Conservation (phyloP, 306 rosid species). For the Luffa acutangula region DNA sequence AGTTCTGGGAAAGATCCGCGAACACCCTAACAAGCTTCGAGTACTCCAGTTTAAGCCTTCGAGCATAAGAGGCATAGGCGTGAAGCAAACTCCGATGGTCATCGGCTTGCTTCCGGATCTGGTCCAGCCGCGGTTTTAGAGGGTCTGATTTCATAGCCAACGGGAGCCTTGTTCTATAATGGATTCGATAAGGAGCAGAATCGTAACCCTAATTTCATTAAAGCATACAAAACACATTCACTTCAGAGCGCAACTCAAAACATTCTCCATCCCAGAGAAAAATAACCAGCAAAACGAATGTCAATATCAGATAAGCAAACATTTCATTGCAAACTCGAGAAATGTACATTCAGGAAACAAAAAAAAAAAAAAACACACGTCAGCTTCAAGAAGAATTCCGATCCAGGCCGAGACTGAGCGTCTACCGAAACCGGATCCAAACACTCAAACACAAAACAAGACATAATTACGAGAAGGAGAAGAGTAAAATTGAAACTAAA, state of each 20-base stretch:
- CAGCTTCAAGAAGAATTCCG: background rate
- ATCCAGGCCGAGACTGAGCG: background rate
- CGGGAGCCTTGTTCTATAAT: conserved; percentile 48
- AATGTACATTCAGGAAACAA: background rate
- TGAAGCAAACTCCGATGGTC: conserved; percentile 71
- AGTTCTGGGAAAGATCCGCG: conserved; percentile 64
- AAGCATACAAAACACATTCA: background rate
- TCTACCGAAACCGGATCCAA: conserved; percentile 8
- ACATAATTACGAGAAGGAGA: background rate
- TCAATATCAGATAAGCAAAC: background rate
- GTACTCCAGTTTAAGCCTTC: conserved; percentile 88
- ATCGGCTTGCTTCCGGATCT: conserved; percentile 90
- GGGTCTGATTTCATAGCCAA: conserved; percentile 79
- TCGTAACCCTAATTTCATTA: conserved; percentile 36
- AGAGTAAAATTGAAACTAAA: background rate
- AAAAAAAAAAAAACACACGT: background rate
- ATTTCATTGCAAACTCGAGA: background rate
- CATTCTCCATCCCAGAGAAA: background rate
- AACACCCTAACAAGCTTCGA: conserved; percentile 75
- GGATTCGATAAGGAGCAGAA: conserved; percentile 31
- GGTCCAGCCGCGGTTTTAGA: conserved; percentile 77
- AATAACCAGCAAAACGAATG: background rate
- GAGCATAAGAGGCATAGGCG: conserved; percentile 65
- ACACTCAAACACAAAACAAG: conserved; percentile 17
- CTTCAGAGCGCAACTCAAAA: background rate